phyloP scores from a whole-genome alignment of 306 rosid species.

The Aeschynomene evenia region DNA sequence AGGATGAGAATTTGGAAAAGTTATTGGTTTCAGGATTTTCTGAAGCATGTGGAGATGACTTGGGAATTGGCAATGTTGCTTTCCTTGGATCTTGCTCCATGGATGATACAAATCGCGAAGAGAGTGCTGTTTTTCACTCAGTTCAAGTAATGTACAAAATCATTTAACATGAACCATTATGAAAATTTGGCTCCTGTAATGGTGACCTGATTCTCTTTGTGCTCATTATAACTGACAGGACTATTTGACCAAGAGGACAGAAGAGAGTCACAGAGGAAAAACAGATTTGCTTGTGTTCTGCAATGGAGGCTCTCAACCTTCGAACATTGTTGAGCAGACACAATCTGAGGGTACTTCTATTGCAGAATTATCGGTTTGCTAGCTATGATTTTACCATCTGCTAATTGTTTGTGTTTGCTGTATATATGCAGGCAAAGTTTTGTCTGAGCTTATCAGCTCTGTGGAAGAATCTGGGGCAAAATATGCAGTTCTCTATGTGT shows the following conservation, averaged over 20 bases:
- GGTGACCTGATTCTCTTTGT: constrained; percentile 35
- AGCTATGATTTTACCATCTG: constrained; percentile 27
- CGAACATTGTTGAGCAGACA: constrained; percentile 38
- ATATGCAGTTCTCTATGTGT: constrained; percentile 81
- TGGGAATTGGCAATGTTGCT: constrained; percentile 52
- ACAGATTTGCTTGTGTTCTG: constrained; percentile 79
- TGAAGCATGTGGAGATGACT: constrained; percentile 71
- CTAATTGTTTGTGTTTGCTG: constrained; percentile 25
- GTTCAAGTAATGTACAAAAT: constrained; percentile 60
- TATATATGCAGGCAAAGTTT: constrained; percentile 57
- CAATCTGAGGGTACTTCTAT: constrained; percentile 66
- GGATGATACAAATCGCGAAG: constrained; percentile 44
- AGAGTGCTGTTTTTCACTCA: constrained; percentile 49
- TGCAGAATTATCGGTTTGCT: constrained; percentile 18
- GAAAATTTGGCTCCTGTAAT: constrained; percentile 29
- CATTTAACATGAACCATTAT: constrained; percentile 17
- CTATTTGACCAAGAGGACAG: constrained; percentile 64
- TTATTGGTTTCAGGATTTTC: constrained; percentile 67
- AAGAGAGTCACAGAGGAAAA: constrained; percentile 50
- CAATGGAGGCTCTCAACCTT: constrained; percentile 49
- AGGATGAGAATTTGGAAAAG: constrained; percentile 58
- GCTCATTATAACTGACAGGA: constrained; percentile 48
- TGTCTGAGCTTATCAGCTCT: constrained; percentile 60
- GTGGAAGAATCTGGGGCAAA: constrained; percentile 79
- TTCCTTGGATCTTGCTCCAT: constrained; percentile 65